Evolutionary conservation across 805 yeast species (phyloP).

Genomic region (Cyberlindnera suaveolens): DNA sequence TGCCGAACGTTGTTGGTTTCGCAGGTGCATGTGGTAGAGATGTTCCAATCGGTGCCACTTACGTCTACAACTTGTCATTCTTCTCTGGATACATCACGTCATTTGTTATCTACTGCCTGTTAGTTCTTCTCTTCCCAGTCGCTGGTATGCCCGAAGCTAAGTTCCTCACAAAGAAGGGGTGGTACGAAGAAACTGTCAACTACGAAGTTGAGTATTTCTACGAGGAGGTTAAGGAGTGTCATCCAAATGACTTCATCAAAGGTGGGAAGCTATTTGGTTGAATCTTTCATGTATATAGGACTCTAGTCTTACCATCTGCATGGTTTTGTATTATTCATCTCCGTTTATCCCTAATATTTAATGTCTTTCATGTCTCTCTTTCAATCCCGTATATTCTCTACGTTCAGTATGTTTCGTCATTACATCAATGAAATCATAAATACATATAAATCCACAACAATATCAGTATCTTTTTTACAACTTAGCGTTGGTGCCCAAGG

Average conservation of each 20-base stretch:
- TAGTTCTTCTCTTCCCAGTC: slow-evolving; percentile 50
- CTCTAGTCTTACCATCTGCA: neutral
- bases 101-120: slow-evolving; percentile 43
- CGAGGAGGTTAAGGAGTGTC: slow-evolving; percentile 10
- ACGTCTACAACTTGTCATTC: slow-evolving; percentile 68
- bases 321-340: neutral
- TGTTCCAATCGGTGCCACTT: slow-evolving; percentile 75
- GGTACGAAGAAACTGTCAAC: slow-evolving; percentile 29
- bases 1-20: slow-evolving; percentile 83
- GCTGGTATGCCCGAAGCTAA: slow-evolving; percentile 35
- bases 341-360: neutral
- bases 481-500: slow-evolving; percentile 30
- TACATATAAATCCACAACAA: no score
- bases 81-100: slow-evolving; percentile 69
- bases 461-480: slow-evolving; percentile 4
- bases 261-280: slow-evolving; percentile 6
- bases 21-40: slow-evolving; percentile 75
- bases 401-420: no score
- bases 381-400: no score
- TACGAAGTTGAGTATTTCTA: slow-evolving; percentile 12
- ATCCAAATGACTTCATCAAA: slow-evolving; percentile 14
- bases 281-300: neutral
- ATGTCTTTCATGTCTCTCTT: no score
- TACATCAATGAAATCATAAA: no score
- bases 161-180: slow-evolving; percentile 42